Percentiles rank a stretch among this genome's conserved stretches.
phyloP scores from a whole-genome alignment of 305 asterid genomes.

The Ajuga reptans region DNA sequence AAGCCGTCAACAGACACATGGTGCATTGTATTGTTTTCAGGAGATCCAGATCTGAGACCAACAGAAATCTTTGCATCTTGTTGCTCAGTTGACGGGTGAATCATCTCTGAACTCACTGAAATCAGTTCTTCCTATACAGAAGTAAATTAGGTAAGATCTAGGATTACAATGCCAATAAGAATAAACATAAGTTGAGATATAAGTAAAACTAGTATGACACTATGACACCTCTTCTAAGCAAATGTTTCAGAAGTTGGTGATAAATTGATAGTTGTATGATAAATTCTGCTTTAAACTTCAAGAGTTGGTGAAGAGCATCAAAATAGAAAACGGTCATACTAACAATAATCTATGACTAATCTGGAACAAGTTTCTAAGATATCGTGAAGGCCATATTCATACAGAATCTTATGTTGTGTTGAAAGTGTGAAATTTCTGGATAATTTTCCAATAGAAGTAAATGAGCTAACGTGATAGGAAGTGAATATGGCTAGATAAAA shows the following conservation, averaged over 20 bases:
- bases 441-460: neutral
- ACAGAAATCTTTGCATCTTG: slow-evolving; percentile 28
- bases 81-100: slow-evolving; percentile 31
- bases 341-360: neutral
- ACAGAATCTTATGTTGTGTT: neutral
- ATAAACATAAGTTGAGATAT: neutral
- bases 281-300: neutral
- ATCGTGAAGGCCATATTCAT: neutral
- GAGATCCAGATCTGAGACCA: slow-evolving; percentile 29
- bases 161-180: slow-evolving; percentile 2
- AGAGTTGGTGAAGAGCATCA: neutral
- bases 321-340: neutral
- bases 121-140: slow-evolving; percentile 46
- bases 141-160: slow-evolving; percentile 15
- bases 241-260: neutral
- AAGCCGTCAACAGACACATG: slow-evolving; percentile 29
- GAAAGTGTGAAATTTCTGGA: neutral
- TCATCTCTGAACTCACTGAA: slow-evolving; percentile 30
- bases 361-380: neutral
- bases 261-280: neutral
- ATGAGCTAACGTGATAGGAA: neutral
- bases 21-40: slow-evolving; percentile 25
- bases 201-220: neutral
- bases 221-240: neutral
- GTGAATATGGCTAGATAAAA: neutral